These are phyloP conservation scores for Trametes sanguinea DNA, from an alignment of 768 basidiomycete genomes.

Conservation along the genomic window DNA sequence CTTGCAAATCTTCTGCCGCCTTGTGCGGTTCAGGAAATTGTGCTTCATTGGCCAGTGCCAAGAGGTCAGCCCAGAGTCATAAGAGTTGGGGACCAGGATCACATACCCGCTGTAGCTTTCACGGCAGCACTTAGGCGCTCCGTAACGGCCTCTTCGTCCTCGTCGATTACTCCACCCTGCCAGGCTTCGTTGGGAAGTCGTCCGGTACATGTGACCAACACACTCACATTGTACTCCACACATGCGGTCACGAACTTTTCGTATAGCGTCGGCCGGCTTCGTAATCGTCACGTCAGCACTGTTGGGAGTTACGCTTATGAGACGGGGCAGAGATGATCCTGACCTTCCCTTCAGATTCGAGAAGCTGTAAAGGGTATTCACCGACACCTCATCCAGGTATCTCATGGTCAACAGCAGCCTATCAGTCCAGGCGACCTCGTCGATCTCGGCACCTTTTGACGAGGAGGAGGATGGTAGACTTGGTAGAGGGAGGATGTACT, in stretches of 20 bases:
- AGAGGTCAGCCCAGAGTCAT: no score
- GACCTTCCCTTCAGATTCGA: constrained; percentile 66
- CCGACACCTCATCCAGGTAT: constrained; percentile 58
- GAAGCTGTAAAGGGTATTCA: constrained; percentile 58
- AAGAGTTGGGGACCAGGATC: no score
- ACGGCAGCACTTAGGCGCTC: constrained; percentile 56
- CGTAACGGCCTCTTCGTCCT: constrained; percentile 66
- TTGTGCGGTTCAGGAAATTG: constrained; percentile 70
- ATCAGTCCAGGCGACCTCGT: constrained; percentile 87
- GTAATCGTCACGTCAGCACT: neutral
- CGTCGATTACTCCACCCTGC: constrained; percentile 90
- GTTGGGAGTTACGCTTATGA: no score
- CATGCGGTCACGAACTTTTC: constrained; percentile 74
- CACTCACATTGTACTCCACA: constrained; percentile 81
- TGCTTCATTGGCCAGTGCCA: constrained; percentile 33
- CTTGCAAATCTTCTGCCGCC: constrained; percentile 72
- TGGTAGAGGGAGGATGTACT: constrained; percentile 84
- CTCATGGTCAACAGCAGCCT: constrained; percentile 72
- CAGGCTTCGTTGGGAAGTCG: neutral
- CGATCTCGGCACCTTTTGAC: constrained; percentile 54
- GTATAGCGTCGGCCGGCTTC: constrained; percentile 63
- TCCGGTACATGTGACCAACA: neutral
- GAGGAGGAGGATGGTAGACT: constrained; percentile 42
- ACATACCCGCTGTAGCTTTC: constrained; percentile 63
- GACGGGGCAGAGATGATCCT: constrained; percentile 24